Conservation (phyloP, 805 yeast genomes). For the Dipodascus geniculatus region DNA sequence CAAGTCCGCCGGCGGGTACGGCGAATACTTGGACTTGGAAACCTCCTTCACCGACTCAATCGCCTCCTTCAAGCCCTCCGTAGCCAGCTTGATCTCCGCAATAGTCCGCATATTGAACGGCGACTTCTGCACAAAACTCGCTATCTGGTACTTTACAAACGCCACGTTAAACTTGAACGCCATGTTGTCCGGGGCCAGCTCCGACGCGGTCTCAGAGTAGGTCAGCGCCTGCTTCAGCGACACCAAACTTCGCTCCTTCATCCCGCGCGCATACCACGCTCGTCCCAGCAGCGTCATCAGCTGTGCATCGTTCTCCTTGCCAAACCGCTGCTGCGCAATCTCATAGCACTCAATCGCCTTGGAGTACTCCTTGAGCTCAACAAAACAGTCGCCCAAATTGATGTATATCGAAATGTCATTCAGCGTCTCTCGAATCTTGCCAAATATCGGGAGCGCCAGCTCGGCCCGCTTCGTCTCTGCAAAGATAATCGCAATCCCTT, state of each 20-base stretch:
- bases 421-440: slow-evolving; percentile 82
- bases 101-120: slow-evolving; percentile 47
- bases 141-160: slow-evolving; percentile 72
- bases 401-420: slow-evolving; percentile 73
- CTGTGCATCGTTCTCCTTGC: slow-evolving; percentile 50
- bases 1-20: slow-evolving; percentile 69
- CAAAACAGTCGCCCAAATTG: slow-evolving; percentile 77
- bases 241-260: slow-evolving; percentile 50
- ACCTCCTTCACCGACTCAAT: slow-evolving; percentile 45
- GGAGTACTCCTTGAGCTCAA: slow-evolving; percentile 69
- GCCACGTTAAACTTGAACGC: slow-evolving; percentile 69
- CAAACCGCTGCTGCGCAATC: slow-evolving; percentile 56
- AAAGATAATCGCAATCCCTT: slow-evolving; percentile 87
- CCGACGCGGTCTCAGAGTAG: slow-evolving; percentile 47
- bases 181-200: slow-evolving; percentile 29
- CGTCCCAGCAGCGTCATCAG: slow-evolving; percentile 66
- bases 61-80: slow-evolving; percentile 49
- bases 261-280: slow-evolving; percentile 78
- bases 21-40: slow-evolving; percentile 51
- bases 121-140: slow-evolving; percentile 64
- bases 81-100: slow-evolving; percentile 46
- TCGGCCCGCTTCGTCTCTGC: slow-evolving; percentile 65
- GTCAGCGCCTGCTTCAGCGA: slow-evolving; percentile 51
- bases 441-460: slow-evolving; percentile 72
- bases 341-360: slow-evolving; percentile 85